These are phyloP conservation scores for Phaeoacremonium minimum DNA, from an alignment of 2,329 filamentous ascomycete genomes.

Conservation along the genomic window DNA sequence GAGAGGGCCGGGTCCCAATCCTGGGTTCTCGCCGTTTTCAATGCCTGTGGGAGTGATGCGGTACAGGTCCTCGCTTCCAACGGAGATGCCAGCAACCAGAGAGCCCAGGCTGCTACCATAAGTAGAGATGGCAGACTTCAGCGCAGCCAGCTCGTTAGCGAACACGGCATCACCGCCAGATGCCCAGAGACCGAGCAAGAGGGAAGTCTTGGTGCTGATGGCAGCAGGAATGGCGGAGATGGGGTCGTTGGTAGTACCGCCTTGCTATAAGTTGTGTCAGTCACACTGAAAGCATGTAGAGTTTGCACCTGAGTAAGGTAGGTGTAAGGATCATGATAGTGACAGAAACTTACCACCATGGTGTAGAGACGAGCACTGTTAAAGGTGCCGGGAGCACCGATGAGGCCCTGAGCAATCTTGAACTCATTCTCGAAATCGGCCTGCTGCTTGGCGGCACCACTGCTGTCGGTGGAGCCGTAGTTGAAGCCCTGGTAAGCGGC, in stretches of 20 bases:
- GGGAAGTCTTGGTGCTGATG: constrained; percentile 70
- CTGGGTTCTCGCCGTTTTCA: constrained; percentile 55
- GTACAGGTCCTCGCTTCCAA: constrained; percentile 85
- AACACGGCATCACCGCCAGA: constrained; percentile 62
- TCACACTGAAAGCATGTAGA: too few relatives aligned
- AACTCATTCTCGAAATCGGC: constrained; percentile 68
- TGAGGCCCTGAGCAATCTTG: constrained; percentile 58
- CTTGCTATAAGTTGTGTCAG: constrained; percentile 45
- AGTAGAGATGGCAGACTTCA: constrained; percentile 62
- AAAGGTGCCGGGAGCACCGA: constrained; percentile 58
- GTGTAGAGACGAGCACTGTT: constrained; percentile 72
- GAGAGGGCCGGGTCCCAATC: constrained; percentile 58
- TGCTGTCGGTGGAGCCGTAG: constrained; percentile 61
- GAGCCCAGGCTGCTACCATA: constrained; percentile 64
- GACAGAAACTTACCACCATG: constrained; percentile 48
- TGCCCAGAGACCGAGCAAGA: constrained; percentile 82
- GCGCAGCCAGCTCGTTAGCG: constrained; percentile 68
- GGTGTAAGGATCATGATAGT: background rate
- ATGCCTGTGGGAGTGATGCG: constrained; percentile 69
- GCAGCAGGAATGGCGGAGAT: constrained; percentile 78
- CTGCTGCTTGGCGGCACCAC: constrained; percentile 55
- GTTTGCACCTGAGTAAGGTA: background rate
- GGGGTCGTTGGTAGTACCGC: constrained; percentile 56
- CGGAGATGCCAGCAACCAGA: constrained; percentile 75
- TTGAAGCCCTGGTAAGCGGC: constrained; percentile 63